Evolutionary conservation across 352 stramenopile genomes (phyloP), one percentile per base, ranked within the genome.

Genomic region (Globisporangium viniferum): DNA sequence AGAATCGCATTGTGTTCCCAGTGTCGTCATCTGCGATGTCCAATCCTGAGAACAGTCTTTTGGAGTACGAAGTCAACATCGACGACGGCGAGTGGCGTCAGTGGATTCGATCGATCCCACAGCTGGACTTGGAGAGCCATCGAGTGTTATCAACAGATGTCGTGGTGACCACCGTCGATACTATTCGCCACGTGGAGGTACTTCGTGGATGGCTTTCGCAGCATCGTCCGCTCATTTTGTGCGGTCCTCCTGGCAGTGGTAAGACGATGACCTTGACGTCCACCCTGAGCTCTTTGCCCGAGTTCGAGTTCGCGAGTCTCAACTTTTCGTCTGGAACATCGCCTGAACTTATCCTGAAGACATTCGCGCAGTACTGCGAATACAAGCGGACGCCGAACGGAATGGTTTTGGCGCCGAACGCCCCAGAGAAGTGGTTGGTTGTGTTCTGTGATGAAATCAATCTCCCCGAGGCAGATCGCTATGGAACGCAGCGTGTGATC

Each of bases 401-500:
- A 57, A 96, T 99, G 79, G 78, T 99, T 29, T 80, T 99, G 41
- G 87, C 97, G 60, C 98, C 98, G 18, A 92, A 85, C 76, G 97
- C 76, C 76, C 93, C 80, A 46, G 97, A 97, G 67, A 99, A 97
- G 71, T 99, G 97, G 97, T 88, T 99, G 2, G 98, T 99, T 59
- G 93, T 99, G 7, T 99, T 99, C 76, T 99, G 97, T 65, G 98
- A 99, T 79, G 98, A 99, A 86, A 99, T 99, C 69, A 99, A 99
- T 80, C 85, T 99, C 58, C 98, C 98, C 0, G 94, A 98, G 64
- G 84, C 97, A 41, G 98, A 99, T 79, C 80, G 82, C 9, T 99
- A 99, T 77, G 98, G 98, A 36, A 99, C 98, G 8, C 98, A 99
- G 80, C 86, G 95, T 39, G 98, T 99, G 4, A 99, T 99, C 54